A percentile compares a stretch with the other conserved stretches of the same genome.
Evolutionary conservation across 768 basidiomycete genomes (phyloP).

Genomic region (Tremella fuciformis): DNA sequence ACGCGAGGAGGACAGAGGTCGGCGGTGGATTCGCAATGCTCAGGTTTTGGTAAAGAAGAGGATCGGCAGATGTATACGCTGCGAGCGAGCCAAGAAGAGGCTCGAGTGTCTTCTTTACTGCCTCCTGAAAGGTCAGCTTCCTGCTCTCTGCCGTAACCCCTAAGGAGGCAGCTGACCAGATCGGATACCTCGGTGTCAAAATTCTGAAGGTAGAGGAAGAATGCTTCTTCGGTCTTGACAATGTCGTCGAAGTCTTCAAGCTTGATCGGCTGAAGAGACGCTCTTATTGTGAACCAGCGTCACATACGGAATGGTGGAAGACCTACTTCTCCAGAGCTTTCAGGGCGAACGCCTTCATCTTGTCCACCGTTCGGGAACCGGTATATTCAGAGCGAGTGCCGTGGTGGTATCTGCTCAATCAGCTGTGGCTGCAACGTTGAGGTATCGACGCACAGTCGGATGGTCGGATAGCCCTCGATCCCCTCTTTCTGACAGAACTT

Average conservation of each 20-base stretch:
- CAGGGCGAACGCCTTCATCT: constrained; percentile 69
- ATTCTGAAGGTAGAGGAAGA: constrained; percentile 63
- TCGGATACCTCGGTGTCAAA: constrained; percentile 46
- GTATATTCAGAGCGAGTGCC: constrained; percentile 69
- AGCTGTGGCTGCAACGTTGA: background rate
- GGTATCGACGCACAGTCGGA: constrained; percentile 62
- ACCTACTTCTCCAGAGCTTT: constrained; percentile 68
- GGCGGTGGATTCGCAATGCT: constrained; percentile 45
- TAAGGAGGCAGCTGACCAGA: constrained; percentile 45
- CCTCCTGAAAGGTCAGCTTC: constrained; percentile 52
- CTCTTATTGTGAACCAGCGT: constrained; percentile 22
- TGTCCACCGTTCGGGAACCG: constrained; percentile 68
- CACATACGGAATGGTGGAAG: background rate
- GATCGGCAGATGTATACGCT: constrained; percentile 55
- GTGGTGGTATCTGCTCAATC: constrained; percentile 53
- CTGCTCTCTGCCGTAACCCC: too few species aligned
- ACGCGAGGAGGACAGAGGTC: constrained; percentile 58
- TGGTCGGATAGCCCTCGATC: constrained; percentile 77
- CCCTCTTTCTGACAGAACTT: constrained; percentile 65
- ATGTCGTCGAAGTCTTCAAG: constrained; percentile 36
- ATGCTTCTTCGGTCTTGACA: constrained; percentile 57
- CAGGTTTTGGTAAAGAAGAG: constrained; percentile 47
- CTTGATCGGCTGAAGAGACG: constrained; percentile 33
- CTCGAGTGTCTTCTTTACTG: constrained; percentile 62
- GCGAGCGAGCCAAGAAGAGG: constrained; percentile 58